Evolutionary conservation across 2,329 filamentous ascomycete species (phyloP).

Genomic region (Scleromitrula shiraiana): DNA sequence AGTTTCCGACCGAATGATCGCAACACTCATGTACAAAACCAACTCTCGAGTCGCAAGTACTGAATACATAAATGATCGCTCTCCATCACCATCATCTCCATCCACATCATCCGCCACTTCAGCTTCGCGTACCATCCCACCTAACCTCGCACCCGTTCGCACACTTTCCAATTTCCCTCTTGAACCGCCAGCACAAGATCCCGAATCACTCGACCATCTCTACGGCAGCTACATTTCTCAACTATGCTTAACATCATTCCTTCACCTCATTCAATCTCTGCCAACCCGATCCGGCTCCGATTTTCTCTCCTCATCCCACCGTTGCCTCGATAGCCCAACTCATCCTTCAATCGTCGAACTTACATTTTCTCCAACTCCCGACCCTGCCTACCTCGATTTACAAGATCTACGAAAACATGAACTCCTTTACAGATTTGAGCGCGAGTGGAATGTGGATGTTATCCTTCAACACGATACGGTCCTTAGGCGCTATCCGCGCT

Average conservation of each 20-base stretch:
- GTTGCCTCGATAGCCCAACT: conserved; percentile 53
- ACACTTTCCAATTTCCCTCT: conserved; percentile 52
- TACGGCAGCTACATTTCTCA: conserved; percentile 60
- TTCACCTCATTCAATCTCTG: conserved; percentile 57
- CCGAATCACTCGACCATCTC: conserved; percentile 54
- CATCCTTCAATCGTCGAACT: conserved; percentile 60
- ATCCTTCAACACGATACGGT: conserved; percentile 66
- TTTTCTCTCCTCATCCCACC: conserved; percentile 52
- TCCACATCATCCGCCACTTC: conserved; percentile 3
- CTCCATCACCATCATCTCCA: conserved; percentile 25
- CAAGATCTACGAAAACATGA: conserved; percentile 71
- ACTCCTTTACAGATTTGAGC: conserved; percentile 74
- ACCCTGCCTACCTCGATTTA: conserved; percentile 55
- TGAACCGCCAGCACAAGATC: conserved; percentile 45
- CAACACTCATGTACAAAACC: conserved; percentile 56
- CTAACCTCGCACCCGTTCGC: conserved; percentile 48
- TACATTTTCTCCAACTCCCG: conserved; percentile 52
- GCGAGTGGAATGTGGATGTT: conserved; percentile 82
- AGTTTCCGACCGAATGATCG: conserved; percentile 45
- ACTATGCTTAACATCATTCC: conserved; percentile 54
- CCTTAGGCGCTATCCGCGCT: conserved; percentile 69
- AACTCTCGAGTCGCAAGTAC: conserved; percentile 29
- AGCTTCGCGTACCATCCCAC: conserved; percentile 19
- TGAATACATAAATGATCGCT: conserved; percentile 32
- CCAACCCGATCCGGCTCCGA: conserved; percentile 43